Base-by-base conservation (phyloP, 2,329 filamentous ascomycete genomes). In the Nannizziopsis barbatae region DNA sequence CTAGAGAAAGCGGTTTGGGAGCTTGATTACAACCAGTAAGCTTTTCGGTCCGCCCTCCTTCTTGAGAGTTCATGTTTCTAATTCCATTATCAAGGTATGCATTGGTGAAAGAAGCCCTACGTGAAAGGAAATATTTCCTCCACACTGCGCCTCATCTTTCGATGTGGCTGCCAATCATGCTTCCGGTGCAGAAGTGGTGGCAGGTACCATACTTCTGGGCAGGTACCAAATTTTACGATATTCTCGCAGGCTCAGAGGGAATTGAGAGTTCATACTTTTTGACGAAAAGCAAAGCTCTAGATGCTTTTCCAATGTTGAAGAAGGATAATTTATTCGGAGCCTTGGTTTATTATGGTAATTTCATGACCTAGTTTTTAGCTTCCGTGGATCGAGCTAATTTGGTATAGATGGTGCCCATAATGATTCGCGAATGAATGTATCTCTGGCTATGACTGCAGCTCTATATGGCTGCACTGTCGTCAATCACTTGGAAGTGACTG, bases 381-480 rank as follows among this genome's bases (percentile, higher is more conserved):
- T 42, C 10, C 31, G 3, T 10, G 14, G 3, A 43, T 49, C 12
- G 30, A 37, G 38, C 54, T 60, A 51, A 62, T 47, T 27, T 27
- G 31, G 6, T 22, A 18, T 50, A 76, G 86, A 94, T 69, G 87
- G 87, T 57, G 86, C 85, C 27, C 87, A 94, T 69, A 94, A 94
- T 61, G 87, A 94, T 65, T 92, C 86, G 15, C 79, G 87, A 43
- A 93, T 94, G 86, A 93, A 93, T 62, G 83, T 92, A 22, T 89
- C 85, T 7, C 74, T 93, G 50, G 86, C 85, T 15, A 86, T 90
- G 79, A 93, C 87, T 14, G 86, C 86, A 49, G 85, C 86, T n/a
- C 71, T 93, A 38, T 93, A 92, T 62, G 86, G 86, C 30, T 79
- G 81, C 48, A 93, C 85, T 3, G 77, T 92, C 35, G 78, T 87